Evolutionary conservation across 306 rosid species (phyloP).

Genomic region (Trifolium fragiferum): DNA sequence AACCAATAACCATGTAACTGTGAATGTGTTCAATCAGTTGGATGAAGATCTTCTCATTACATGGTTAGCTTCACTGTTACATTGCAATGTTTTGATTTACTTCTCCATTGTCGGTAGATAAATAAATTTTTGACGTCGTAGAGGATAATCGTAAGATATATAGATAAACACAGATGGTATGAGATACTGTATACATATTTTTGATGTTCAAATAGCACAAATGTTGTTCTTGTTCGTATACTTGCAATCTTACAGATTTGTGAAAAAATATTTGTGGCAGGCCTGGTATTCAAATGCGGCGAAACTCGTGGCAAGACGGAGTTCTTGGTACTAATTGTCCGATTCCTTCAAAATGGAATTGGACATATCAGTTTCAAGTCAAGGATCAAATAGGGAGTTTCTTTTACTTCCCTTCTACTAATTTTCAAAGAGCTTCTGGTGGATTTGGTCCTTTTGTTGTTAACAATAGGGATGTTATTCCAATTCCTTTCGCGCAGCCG

Average conservation of each 20-base stretch:
- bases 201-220: neutral
- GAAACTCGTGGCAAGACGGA: slow-evolving; percentile 88
- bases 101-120: neutral
- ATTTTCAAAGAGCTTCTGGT: slow-evolving; percentile 86
- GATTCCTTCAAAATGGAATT: slow-evolving; percentile 83
- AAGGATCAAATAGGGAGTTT: slow-evolving; percentile 98
- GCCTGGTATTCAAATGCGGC: slow-evolving; percentile 87
- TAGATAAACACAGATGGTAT: neutral
- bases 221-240: neutral
- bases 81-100: neutral
- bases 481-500: slow-evolving; percentile 75
- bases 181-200: neutral
- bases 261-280: slow-evolving; percentile 47
- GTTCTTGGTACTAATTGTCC: slow-evolving; percentile 92
- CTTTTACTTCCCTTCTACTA: slow-evolving; percentile 82
- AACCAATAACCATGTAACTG: slow-evolving; percentile 70
- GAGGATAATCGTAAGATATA: neutral
- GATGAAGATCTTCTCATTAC: slow-evolving; percentile 78
- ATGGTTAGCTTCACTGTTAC: slow-evolving; percentile 59
- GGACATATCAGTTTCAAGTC: slow-evolving; percentile 92
- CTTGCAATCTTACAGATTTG: slow-evolving; percentile 25
- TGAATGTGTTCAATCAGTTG: slow-evolving; percentile 71
- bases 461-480: slow-evolving; percentile 60
- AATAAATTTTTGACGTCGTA: neutral
- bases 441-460: slow-evolving; percentile 82